Evolutionary conservation across 1,284 basidiomycete genomes (phyloP).

Genomic region (Sporisorium iseilematis-ciliati): DNA sequence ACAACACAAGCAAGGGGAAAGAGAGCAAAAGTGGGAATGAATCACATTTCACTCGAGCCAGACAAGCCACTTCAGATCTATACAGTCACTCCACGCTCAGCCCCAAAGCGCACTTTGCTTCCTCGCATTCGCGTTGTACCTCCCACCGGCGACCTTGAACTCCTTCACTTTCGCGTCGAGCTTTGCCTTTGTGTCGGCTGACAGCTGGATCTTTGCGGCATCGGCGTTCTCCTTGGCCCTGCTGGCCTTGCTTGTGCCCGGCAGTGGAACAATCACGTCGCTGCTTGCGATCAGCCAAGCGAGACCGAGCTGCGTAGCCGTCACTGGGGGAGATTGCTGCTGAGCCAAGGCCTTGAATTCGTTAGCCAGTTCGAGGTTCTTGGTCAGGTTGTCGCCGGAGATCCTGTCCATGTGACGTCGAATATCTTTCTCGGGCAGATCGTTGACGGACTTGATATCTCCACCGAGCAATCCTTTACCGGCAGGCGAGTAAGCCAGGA

Average conservation of each 20-base stretch:
- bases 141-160: conserved; percentile 37
- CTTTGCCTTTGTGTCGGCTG: conserved; percentile 52
- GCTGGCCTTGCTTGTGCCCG: conserved; percentile 71
- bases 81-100: too few species aligned
- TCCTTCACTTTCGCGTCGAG: conserved; percentile 46
- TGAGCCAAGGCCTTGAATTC: conserved; percentile 68
- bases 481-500: conserved; percentile 75
- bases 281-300: conserved; percentile 75
- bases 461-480: conserved; percentile 76
- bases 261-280: conserved; percentile 73
- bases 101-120: conserved; percentile 31
- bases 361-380: conserved; percentile 74
- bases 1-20: too few species aligned
- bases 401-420: conserved; percentile 70
- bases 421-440: conserved; percentile 74
- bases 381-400: conserved; percentile 74
- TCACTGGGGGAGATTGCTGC: conserved; percentile 65
- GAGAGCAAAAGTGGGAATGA: too few species aligned
- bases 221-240: conserved; percentile 66
- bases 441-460: conserved; percentile 73
- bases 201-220: conserved; percentile 56
- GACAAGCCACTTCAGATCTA: too few species aligned
- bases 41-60: too few species aligned
- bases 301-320: conserved; percentile 75
- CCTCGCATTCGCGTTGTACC: conserved; percentile 34